Conservation (phyloP, 2,329 filamentous ascomycete genomes). For the Trichoderma guizhouense region DNA sequence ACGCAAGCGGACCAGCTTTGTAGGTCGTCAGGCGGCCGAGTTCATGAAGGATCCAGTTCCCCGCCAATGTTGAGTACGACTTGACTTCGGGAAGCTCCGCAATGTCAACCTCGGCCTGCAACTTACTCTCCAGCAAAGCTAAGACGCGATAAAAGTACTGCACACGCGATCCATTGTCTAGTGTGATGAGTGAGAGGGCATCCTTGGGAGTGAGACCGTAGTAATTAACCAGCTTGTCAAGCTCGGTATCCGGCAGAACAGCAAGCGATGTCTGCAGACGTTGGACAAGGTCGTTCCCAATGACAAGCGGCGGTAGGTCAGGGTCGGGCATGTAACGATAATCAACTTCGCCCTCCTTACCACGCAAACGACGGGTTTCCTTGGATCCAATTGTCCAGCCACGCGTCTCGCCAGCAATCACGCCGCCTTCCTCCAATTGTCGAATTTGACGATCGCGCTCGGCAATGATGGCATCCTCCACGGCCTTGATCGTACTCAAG, state of each 20-base stretch:
- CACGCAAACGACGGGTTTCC: constrained; percentile 75
- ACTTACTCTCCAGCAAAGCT: constrained; percentile 39
- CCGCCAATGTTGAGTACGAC: constrained; percentile 45
- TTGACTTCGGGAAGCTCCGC: constrained; percentile 29
- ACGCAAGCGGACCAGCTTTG: constrained; percentile 34
- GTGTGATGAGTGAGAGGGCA: constrained; percentile 70
- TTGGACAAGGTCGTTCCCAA: constrained; percentile 66
- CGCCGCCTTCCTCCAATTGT: constrained; percentile 71
- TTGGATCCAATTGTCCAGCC: constrained; percentile 86
- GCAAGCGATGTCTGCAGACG: constrained; percentile 64
- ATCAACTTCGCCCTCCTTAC: constrained; percentile 95
- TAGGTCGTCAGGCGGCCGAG: constrained; percentile 65
- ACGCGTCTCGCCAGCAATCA: constrained; percentile 79
- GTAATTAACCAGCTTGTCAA: constrained; percentile 57
- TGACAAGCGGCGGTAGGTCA: constrained; percentile 76
- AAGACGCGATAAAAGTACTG: constrained; percentile 77
- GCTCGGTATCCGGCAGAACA: constrained; percentile 66
- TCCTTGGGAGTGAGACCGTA: constrained; percentile 78
- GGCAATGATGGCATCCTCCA: constrained; percentile 90
- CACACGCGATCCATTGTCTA: constrained; percentile 75
- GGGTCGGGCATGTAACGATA: constrained; percentile 99
- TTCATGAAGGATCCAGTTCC: constrained; percentile 72
- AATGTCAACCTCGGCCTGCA: constrained; percentile 24
- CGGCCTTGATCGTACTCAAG: constrained; percentile 86
- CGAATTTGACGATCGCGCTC: constrained; percentile 86